Evolutionary conservation across 2,329 filamentous ascomycete species (phyloP), one percentile per base, ranked within the genome.

Genomic region (Monosporascus sp.): DNA sequence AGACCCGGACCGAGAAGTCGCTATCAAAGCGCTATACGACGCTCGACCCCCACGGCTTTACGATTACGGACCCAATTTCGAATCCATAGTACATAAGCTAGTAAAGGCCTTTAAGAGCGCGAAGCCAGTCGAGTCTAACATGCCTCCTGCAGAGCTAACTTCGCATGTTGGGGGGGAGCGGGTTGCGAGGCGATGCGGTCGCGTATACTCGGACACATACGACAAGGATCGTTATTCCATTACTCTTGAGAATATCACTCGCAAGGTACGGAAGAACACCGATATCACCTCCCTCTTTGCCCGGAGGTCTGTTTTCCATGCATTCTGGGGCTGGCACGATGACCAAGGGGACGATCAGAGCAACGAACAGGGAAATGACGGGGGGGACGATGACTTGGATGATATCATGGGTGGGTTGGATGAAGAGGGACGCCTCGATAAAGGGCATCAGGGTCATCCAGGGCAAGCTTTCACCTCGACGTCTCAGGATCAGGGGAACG

Each of bases 1-100:
- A 49, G 20, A 51, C 41, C 48, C 25, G 18, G 37, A 54, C 15
- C 20, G 22, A 48, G 27, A 54, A 46, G 44, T 51, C 4, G 52
- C 31, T 15, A 51, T 5, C 11, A 36, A n/a, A 15, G 27, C 45
- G 27, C 34, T 54, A 18, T 46, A 51, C 1, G 31, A 54, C 46
- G 27, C 49, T 45, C 38, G 15, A 41, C 38, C 22, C 1, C 11
- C 24, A 18, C 18, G 45, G 27, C 22, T 37, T 1, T 48, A 38
- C 8, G 17, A 48, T 8, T 48, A 48, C 17, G 17, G 17, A 31
- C n/a, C 17, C 6, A 37, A 48, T 31, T 34, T 48, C 14, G 27
- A 48, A 31, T 2, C 0, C 1, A 31, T 31, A 11, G 9, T 31
- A 31, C 8, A 14, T 31, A 14, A 31, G 9, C 0, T 31, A 31